Evolutionary conservation across 345 rosid genomes (phyloP).

Genomic region (Sisymbrium irio): DNA sequence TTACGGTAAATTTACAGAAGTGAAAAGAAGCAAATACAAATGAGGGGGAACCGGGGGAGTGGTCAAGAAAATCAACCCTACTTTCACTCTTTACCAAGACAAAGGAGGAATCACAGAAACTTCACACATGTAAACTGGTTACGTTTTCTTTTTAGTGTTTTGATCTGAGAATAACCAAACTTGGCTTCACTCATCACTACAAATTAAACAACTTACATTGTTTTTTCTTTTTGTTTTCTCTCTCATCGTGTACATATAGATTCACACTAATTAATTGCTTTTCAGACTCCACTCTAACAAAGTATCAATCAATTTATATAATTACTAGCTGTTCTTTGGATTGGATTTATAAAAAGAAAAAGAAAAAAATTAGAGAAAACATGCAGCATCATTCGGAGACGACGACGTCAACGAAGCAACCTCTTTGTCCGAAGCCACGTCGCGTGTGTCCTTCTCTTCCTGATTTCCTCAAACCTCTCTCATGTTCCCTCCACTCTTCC

Average conservation of each 20-base stretch:
- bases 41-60: constrained; percentile 7
- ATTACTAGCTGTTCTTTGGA: constrained; percentile 1
- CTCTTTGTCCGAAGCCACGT: constrained; percentile 76
- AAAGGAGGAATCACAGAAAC: constrained; percentile 6
- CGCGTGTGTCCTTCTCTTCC: constrained; percentile 49
- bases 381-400: constrained; percentile 47
- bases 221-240: neutral
- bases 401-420: constrained; percentile 36
- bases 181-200: constrained; percentile 36
- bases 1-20: neutral
- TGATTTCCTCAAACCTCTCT: constrained; percentile 58
- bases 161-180: constrained; percentile 16
- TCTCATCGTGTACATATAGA: neutral
- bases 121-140: constrained; percentile 14
- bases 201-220: neutral
- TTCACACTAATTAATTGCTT: neutral
- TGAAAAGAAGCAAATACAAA: constrained; percentile 30
- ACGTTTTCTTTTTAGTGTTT: neutral
- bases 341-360: neutral
- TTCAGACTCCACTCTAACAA: neutral
- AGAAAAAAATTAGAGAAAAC: neutral
- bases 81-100: constrained; percentile 47
- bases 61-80: constrained; percentile 48
- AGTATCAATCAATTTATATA: neutral
- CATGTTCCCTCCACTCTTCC: constrained; percentile 51